Base-by-base conservation (phyloP, 768 basidiomycete species). In the Melanogaster broomeanus region DNA sequence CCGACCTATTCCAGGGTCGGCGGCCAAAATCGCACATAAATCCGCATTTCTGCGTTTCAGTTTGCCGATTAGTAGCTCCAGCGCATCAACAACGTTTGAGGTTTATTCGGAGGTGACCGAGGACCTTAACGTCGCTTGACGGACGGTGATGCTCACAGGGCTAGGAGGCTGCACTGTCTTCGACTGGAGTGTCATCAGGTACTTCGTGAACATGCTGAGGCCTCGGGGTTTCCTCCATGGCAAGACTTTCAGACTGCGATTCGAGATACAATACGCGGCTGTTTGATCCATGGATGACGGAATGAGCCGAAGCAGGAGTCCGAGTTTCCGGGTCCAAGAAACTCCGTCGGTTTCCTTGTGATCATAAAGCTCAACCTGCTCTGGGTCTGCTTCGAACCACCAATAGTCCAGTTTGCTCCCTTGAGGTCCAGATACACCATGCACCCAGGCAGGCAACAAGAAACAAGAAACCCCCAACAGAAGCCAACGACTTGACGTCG, bases 371-470 rank as follows among this genome's bases (percentile, higher is more conserved):
- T 41, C 37, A 16, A 3, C 5, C 19, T 48, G 48, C 1, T 12
- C 2, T n/a, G 60, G 55, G 25, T 66, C 56, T 1, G 64, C 19
- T 39, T 60, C 55, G 45, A 68, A 67, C 67, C 66, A 68, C 62
- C 64, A 69, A 10, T 49, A 42, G 2, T n/a, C 40, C 11, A 6
- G 21, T 27, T 4, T 45, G 34, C n/a, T 62, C 61, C 35, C 57
- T 52, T 35, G 60, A 50, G 15, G 44, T 60, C 62, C 72, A 72
- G 31, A 80, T 72, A 50, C 76, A 76, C 75, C 78, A 82, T 3
- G 65, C 37, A 31, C 79, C 70, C 38, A 80, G 65, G 8, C 67
- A 35, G 3, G 59, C 56, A 10, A 71, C 59, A 1, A 61, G 41
- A 9, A 59, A 24, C 61, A 69, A 73, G 9, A 67, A 53, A 3